A percentile compares a stretch with the other conserved stretches of the same genome.
Evolutionary conservation across 1,139 yeast species (phyloP).

Genomic region (Hansenula lynferdii): DNA sequence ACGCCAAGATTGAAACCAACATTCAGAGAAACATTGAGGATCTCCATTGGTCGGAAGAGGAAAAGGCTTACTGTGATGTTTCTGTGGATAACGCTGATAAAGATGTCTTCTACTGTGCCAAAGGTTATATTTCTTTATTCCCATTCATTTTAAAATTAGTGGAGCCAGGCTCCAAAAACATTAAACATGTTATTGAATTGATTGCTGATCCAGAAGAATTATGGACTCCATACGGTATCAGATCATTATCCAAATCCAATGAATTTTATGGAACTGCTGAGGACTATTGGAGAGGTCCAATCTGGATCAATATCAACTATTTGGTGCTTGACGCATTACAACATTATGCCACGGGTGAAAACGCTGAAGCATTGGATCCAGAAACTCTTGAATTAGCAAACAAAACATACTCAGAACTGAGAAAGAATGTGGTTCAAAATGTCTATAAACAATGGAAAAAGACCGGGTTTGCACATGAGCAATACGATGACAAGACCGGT

Average conservation of each 20-base stretch:
- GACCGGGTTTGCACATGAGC: slow-evolving; percentile 90
- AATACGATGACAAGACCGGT: slow-evolving; percentile 78
- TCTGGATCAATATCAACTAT: slow-evolving; percentile 92
- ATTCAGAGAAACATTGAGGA: slow-evolving; percentile 61
- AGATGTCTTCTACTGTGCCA: slow-evolving; percentile 66
- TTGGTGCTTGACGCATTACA: slow-evolving; percentile 66
- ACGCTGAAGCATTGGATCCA: slow-evolving; percentile 14
- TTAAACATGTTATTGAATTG: slow-evolving; percentile 41
- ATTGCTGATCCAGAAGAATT: slow-evolving; percentile 67
- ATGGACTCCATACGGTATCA: slow-evolving; percentile 76
- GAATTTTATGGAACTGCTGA: slow-evolving; percentile 70
- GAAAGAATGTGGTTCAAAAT: slow-evolving; percentile 64
- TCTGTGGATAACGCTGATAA: slow-evolving; percentile 61
- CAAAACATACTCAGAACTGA: slow-evolving; percentile 49
- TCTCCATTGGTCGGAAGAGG: slow-evolving; percentile 74
- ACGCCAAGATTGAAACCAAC: slow-evolving; percentile 46
- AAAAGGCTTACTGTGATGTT: slow-evolving; percentile 76
- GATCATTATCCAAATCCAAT: slow-evolving; percentile 74
- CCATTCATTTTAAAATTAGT: slow-evolving; percentile 79
- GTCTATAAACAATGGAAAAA: slow-evolving; percentile 61
- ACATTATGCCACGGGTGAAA: slow-evolving; percentile 38
- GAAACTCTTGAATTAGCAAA: slow-evolving; percentile 30
- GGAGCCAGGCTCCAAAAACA: slow-evolving; percentile 41
- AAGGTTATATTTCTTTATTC: slow-evolving; percentile 82
- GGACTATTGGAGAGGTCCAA: slow-evolving; percentile 94